Evolutionary conservation across 2,329 filamentous ascomycete genomes (phyloP).

Genomic region (Cyclaneusma minus): DNA sequence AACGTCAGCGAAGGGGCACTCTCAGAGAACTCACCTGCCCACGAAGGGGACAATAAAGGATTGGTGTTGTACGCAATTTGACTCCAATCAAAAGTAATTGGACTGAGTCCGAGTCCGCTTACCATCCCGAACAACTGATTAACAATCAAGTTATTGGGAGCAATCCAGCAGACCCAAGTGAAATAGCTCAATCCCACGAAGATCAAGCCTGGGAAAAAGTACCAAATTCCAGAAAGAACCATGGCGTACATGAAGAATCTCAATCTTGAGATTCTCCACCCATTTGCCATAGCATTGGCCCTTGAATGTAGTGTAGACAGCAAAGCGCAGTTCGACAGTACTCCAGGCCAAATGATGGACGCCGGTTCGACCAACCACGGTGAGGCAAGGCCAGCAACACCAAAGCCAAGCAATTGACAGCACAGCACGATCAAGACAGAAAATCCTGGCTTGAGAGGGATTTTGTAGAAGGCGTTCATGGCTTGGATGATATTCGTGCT

Average conservation of each 20-base stretch:
- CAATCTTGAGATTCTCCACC: slow-evolving; percentile 26
- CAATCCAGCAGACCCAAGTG: slow-evolving; percentile 38
- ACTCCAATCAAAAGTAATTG: slow-evolving; percentile 28
- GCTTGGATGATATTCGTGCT: slow-evolving; percentile 17
- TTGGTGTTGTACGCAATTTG: no score
- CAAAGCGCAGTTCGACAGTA: slow-evolving; percentile 36
- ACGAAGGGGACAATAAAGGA: no score
- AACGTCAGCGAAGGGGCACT: no score
- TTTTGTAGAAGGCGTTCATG: slow-evolving; percentile 35
- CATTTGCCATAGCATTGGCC: slow-evolving; percentile 30
- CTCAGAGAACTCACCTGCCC: no score
- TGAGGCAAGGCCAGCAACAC: slow-evolving; percentile 34
- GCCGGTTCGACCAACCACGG: slow-evolving; percentile 30
- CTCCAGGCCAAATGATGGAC: slow-evolving; percentile 47
- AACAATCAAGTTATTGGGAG: slow-evolving; percentile 24
- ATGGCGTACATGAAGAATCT: slow-evolving; percentile 29
- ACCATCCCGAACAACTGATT: slow-evolving; percentile 21
- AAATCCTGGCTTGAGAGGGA: slow-evolving; percentile 40
- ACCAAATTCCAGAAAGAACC: slow-evolving; percentile 31
- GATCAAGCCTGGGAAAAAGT: slow-evolving; percentile 33
- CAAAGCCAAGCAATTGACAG: slow-evolving; percentile 45
- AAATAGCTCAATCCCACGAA: slow-evolving; percentile 30
- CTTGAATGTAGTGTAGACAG: slow-evolving; percentile 31
- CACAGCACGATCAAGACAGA: slow-evolving; percentile 41
- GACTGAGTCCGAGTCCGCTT: slow-evolving; percentile 26